A percentile compares a stretch with the other conserved stretches of the same genome.
phyloP scores from a whole-genome alignment of 805 yeast species.

The Kodamaea laetipori region DNA sequence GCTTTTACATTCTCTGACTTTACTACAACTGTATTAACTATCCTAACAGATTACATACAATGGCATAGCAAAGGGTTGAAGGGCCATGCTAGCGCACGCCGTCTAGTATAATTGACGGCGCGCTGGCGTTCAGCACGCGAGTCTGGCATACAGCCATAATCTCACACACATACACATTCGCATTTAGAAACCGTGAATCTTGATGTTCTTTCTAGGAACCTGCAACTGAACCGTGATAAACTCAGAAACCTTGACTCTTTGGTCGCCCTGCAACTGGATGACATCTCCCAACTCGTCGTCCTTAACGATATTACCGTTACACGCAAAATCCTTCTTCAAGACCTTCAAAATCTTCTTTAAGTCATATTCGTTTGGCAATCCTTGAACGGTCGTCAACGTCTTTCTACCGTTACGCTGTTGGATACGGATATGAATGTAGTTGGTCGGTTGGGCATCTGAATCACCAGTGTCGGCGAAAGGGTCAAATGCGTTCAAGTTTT shows the following conservation, averaged over 20 bases:
- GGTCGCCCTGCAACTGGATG: slow-evolving; percentile 98
- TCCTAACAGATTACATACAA: no score
- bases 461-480: slow-evolving; percentile 99
- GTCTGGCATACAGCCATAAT: no score
- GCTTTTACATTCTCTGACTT: no score
- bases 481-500: slow-evolving; percentile 84
- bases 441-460: slow-evolving; percentile 94
- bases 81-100: no score
- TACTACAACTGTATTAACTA: no score
- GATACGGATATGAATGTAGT: slow-evolving; percentile 96
- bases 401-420: slow-evolving; percentile 99
- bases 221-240: slow-evolving; percentile 84
- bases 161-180: neutral
- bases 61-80: no score
- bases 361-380: slow-evolving; percentile 93
- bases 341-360: slow-evolving; percentile 90
- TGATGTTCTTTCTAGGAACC: slow-evolving; percentile 93
- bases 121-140: no score
- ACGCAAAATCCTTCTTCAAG: slow-evolving; percentile 96
- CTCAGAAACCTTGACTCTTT: slow-evolving; percentile 93
- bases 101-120: no score
- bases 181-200: slow-evolving; percentile 92
- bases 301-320: slow-evolving; percentile 97
- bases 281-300: slow-evolving; percentile 96
- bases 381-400: slow-evolving; percentile 97